These are phyloP conservation scores for Akanthomyces lecanii DNA, from an alignment of 2,329 filamentous ascomycete genomes.

Conservation along the genomic window DNA sequence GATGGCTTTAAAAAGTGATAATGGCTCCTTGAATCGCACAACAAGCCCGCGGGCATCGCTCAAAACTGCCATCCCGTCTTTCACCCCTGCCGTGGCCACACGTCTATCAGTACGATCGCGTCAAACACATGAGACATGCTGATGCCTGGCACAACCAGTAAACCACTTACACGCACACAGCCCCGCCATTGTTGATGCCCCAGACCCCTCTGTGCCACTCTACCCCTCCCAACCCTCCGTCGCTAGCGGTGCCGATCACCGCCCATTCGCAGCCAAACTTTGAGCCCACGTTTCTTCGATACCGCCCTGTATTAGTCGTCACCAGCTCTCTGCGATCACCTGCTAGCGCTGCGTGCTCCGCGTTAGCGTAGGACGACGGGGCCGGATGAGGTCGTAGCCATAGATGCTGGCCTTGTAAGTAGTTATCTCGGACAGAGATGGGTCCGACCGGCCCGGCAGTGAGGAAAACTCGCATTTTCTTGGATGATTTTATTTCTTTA, in stretches of 20 bases:
- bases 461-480: not conserved
- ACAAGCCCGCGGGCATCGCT: not conserved
- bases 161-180: not conserved
- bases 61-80: not conserved
- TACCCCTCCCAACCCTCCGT: not conserved
- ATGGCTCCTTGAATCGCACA: not conserved
- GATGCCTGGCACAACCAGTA: no score
- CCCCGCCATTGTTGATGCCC: not conserved
- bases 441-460: not conserved
- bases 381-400: not conserved
- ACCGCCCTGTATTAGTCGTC: constrained; percentile 2
- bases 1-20: no score
- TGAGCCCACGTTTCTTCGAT: constrained; percentile 8
- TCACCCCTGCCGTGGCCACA: no score
- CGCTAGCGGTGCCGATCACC: constrained; percentile 4
- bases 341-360: constrained; percentile 3
- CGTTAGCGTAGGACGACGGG: not conserved
- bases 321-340: constrained; percentile 3
- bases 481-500: not conserved
- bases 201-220: not conserved
- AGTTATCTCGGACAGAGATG: not conserved
- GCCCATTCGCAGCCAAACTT: not conserved
- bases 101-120: not conserved
- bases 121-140: not conserved
- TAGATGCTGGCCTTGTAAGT: not conserved